Percentiles rank a stretch among this genome's conserved stretches.
Evolutionary conservation across 495 filamentous ascomycete species (phyloP).

Genomic region (Neurospora sp.): DNA sequence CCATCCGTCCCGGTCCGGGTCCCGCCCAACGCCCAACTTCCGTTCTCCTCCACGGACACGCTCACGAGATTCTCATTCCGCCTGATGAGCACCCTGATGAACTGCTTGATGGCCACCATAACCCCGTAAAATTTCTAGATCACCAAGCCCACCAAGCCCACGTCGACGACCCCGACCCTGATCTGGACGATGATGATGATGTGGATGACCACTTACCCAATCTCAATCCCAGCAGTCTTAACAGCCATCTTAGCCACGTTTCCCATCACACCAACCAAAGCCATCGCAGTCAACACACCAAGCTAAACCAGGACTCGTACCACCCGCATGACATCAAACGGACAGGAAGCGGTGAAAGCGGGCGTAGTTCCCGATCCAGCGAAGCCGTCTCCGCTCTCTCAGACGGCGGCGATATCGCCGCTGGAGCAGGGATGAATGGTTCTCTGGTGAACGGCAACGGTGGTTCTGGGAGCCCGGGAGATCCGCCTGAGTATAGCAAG

Average conservation of each 20-base stretch:
- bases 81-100: background rate
- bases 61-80: background rate
- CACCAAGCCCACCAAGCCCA: background rate
- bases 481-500: background rate
- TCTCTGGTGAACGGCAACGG: background rate
- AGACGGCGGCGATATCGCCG: background rate
- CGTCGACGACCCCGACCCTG: background rate
- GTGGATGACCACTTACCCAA: background rate
- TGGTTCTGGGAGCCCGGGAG: background rate
- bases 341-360: background rate
- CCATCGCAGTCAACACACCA: background rate
- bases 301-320: background rate
- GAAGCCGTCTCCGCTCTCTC: background rate
- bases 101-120: background rate
- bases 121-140: background rate
- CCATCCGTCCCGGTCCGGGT: background rate
- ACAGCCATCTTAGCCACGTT: background rate
- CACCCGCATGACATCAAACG: background rate
- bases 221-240: background rate
- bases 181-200: background rate
- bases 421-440: background rate
- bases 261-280: background rate
- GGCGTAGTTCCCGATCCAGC: background rate
- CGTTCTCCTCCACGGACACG: background rate
- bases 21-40: background rate